A percentile compares a stretch with the other conserved stretches of the same genome.
phyloP scores from a whole-genome alignment of 2,329 filamentous ascomycete species.

The Pleomassaria siparia region DNA sequence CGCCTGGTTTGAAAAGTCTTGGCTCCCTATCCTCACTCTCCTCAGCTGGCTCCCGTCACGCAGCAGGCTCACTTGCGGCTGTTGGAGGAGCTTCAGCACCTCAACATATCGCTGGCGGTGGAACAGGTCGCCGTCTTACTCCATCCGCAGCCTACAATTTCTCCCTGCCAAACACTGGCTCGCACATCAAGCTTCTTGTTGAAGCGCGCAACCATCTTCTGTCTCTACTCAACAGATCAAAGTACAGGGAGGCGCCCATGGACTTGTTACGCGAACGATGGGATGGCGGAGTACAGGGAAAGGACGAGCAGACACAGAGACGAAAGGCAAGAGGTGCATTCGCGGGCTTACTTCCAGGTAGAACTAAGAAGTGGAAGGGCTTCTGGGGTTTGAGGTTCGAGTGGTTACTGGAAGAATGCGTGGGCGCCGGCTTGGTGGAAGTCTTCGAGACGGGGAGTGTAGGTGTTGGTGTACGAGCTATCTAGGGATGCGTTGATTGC shows the following conservation, averaged over 20 bases:
- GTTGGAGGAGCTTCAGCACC: slow-evolving; percentile 69
- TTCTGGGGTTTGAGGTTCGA: slow-evolving; percentile 71
- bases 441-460: slow-evolving; percentile 74
- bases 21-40: slow-evolving; percentile 60
- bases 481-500: too few relatives aligned
- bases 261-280: slow-evolving; percentile 66
- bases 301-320: slow-evolving; percentile 49
- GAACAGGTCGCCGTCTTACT: slow-evolving; percentile 31
- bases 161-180: slow-evolving; percentile 67
- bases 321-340: slow-evolving; percentile 60
- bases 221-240: slow-evolving; percentile 59
- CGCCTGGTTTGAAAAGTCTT: slow-evolving; percentile 44
- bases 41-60: slow-evolving; percentile 61
- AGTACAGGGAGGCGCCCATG: slow-evolving; percentile 65
- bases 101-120: slow-evolving; percentile 67
- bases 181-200: slow-evolving; percentile 66
- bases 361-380: slow-evolving; percentile 69
- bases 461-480: slow-evolving; percentile 60
- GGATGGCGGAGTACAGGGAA: slow-evolving; percentile 63
- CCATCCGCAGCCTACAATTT: slow-evolving; percentile 50
- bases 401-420: slow-evolving; percentile 70
- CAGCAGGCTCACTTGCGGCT: slow-evolving; percentile 68
- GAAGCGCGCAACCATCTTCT: slow-evolving; percentile 64
- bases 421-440: slow-evolving; percentile 70
- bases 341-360: slow-evolving; percentile 59